A percentile compares a stretch with the other conserved stretches of the same genome.
These are phyloP conservation scores for Monosporascus ibericus DNA, from an alignment of 2,329 filamentous ascomycete genomes.

Conservation along the genomic window DNA sequence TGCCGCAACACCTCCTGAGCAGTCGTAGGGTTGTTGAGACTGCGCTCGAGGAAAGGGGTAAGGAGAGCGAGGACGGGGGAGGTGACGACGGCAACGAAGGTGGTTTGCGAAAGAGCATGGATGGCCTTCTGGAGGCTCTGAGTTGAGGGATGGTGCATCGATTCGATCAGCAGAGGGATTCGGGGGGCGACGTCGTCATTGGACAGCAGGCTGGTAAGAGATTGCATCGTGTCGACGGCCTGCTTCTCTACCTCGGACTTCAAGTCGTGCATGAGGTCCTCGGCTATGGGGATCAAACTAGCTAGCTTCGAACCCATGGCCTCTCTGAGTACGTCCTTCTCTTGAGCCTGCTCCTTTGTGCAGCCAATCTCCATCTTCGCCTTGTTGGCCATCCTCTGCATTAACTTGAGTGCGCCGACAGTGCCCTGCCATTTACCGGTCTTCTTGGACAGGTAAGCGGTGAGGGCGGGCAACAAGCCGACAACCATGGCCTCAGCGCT, in stretches of 20 bases:
- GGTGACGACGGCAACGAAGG: conserved; percentile 95
- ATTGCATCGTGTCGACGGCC: conserved; percentile 86
- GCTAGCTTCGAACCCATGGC: conserved; percentile 86
- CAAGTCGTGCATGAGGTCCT: conserved; percentile 92
- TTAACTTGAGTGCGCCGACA: conserved; percentile 74
- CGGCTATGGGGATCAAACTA: conserved; percentile 82
- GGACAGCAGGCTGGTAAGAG: conserved; percentile 80
- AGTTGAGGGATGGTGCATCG: conserved; percentile 88
- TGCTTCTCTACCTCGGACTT: conserved; percentile 86
- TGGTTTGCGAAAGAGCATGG: conserved; percentile 92
- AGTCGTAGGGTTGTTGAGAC: conserved; percentile 84
- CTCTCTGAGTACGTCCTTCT: conserved; percentile 86
- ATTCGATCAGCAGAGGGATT: conserved; percentile 86
- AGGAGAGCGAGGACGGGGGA: conserved; percentile 91
- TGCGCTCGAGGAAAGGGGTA: conserved; percentile 89
- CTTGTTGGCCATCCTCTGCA: conserved; percentile 94
- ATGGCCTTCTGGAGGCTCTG: conserved; percentile 92
- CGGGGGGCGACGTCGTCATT: conserved; percentile 95
- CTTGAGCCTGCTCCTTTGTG: conserved; percentile 74
- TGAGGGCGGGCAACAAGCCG: conserved; percentile 72
- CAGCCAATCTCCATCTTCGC: conserved; percentile 75
- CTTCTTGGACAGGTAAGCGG: conserved; percentile 70
- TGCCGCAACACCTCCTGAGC: conserved; percentile 91
- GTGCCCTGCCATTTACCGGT: conserved; percentile 97
- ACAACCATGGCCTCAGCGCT: conserved; percentile 76